Conservation (phyloP, 805 yeast species). For the Ogataea nitratoaversa region DNA sequence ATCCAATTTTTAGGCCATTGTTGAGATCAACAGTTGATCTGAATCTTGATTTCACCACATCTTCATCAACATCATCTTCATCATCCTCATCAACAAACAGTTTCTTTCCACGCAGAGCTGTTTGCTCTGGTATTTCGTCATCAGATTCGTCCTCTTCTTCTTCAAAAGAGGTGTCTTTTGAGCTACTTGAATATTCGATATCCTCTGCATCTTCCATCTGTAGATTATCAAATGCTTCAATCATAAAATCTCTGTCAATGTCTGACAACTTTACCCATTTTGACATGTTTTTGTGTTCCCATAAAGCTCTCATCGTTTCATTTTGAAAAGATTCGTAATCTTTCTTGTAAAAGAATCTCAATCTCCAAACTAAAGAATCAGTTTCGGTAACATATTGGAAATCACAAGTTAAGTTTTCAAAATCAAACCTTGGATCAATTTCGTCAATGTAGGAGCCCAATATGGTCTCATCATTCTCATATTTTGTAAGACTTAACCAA, state of each 20-base stretch:
- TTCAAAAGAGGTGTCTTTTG: constrained; percentile 5
- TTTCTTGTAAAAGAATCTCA: constrained; percentile 44
- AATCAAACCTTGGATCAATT: constrained; percentile 65
- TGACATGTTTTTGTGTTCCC: constrained; percentile 54
- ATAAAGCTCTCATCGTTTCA: constrained; percentile 46
- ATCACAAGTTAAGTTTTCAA: constrained; percentile 51
- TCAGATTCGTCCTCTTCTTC: constrained; percentile 34
- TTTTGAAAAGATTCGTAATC: constrained; percentile 49
- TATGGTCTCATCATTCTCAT: constrained; percentile 19
- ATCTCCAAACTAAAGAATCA: constrained; percentile 55
- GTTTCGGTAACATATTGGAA: constrained; percentile 51
- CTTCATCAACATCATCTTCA: constrained; percentile 36
- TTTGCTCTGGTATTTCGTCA: constrained; percentile 12
- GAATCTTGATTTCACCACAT: constrained; percentile 20
- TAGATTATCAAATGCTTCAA: constrained; percentile 46
- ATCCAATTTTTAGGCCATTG: constrained; percentile 67
- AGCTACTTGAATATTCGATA: too few species aligned
- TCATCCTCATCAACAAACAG: constrained; percentile 16
- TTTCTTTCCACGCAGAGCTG: background rate
- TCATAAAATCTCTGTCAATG: constrained; percentile 51
- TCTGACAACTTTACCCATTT: constrained; percentile 43
- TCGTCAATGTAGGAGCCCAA: constrained; percentile 43
- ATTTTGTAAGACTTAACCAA: constrained; percentile 43
- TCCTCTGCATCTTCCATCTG: constrained; percentile 24
- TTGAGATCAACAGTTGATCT: constrained; percentile 38